These are phyloP conservation scores for Coemansia sp. DNA, from an alignment of 192 early-diverging fungal genomes.

Conservation along the genomic window DNA sequence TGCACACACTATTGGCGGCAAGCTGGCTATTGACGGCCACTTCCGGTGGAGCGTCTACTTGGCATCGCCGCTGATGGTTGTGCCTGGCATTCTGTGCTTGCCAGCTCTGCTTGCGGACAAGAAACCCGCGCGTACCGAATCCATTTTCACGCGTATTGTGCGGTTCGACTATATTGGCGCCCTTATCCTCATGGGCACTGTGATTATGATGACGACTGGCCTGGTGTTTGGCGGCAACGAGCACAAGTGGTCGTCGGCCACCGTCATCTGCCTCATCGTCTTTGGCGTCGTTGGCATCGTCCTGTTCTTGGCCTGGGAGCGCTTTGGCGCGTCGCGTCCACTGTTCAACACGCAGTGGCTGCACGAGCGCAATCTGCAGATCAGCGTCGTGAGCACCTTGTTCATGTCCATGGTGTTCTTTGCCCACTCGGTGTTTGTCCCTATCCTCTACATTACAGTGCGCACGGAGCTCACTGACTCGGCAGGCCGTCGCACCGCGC, in stretches of 20 bases:
- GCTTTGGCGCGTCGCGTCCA: conserved; percentile 23
- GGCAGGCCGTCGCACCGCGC: conserved; percentile 40
- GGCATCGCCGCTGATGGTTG: conserved; percentile 39
- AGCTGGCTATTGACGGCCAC: conserved; percentile 32
- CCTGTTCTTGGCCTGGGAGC: conserved; percentile 41
- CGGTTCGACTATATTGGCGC: conserved; percentile 38
- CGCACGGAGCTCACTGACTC: conserved; percentile 15
- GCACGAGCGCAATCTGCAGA: conserved; percentile 51
- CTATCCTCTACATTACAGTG: conserved; percentile 49
- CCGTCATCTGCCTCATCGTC: conserved; percentile 41
- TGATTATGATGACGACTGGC: conserved; percentile 42
- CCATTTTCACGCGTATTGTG: conserved; percentile 16
- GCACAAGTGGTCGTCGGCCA: conserved; percentile 50
- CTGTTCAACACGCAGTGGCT: conserved; percentile 46
- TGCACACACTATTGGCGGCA: conserved; percentile 44
- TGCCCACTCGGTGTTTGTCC: conserved; percentile 31
- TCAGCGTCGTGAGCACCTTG: conserved; percentile 38
- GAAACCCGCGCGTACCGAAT: conserved; percentile 18
- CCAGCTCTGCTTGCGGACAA: conserved; percentile 33
- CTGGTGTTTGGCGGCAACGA: conserved; percentile 54
- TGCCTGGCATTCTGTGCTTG: conserved; percentile 37
- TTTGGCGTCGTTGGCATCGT: conserved; percentile 36
- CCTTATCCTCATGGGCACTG: conserved; percentile 36
- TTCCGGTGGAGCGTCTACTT: conserved; percentile 47
- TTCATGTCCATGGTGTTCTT: conserved; percentile 50